A percentile compares a stretch with the other conserved stretches of the same genome.
phyloP scores from a whole-genome alignment of 345 rosid species.

The Salix koriyanagi region DNA sequence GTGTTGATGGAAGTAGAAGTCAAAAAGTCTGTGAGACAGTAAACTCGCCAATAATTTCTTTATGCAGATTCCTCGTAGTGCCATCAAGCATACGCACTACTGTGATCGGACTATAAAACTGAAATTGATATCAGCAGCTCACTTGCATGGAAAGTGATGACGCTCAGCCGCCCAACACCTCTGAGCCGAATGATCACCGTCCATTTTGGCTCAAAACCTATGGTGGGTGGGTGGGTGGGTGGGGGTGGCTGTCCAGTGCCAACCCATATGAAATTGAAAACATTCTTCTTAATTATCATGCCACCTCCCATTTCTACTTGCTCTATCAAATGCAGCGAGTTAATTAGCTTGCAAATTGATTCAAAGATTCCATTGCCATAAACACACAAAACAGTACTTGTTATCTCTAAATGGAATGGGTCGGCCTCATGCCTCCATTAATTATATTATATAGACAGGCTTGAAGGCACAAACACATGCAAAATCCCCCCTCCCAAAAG shows the following conservation, averaged over 20 bases:
- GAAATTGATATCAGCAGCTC: background rate
- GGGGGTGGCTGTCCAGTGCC: background rate
- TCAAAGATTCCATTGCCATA: too few species aligned
- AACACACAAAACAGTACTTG: too few species aligned
- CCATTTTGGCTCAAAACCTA: background rate
- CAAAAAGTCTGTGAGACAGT: too few species aligned
- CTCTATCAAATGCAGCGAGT: background rate
- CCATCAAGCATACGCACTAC: too few species aligned
- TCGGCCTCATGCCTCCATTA: conserved; percentile 18
- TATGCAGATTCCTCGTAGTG: too few species aligned
- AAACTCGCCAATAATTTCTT: too few species aligned
- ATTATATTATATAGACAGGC: conserved; percentile 5
- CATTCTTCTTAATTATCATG: background rate
- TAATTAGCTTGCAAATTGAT: too few species aligned
- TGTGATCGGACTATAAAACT: too few species aligned
- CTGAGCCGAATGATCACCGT: background rate
- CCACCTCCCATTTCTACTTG: background rate
- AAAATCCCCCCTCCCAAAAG: background rate
- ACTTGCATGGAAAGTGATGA: background rate
- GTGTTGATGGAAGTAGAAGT: too few species aligned
- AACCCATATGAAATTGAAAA: too few species aligned
- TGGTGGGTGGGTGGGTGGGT: too few species aligned
- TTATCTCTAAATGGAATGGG: conserved; percentile 5
- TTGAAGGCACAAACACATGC: background rate
- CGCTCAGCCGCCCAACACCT: background rate